phyloP scores from a whole-genome alignment of 768 basidiomycete species.

The Nidularia pulvinata region DNA sequence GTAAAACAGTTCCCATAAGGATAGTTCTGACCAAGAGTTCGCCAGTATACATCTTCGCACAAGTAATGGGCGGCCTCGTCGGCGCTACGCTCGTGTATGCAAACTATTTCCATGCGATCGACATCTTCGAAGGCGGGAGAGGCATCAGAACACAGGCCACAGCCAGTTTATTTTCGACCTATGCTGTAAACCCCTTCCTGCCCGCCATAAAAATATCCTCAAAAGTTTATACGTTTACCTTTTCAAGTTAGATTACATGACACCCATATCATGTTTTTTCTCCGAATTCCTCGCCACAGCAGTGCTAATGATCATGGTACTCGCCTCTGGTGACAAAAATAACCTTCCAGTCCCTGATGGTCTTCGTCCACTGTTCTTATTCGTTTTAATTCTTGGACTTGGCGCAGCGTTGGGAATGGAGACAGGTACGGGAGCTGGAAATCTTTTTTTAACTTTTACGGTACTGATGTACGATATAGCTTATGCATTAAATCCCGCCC shows the following conservation, averaged over 20 bases:
- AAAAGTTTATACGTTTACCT: background rate
- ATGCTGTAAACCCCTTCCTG: slow-evolving; percentile 41
- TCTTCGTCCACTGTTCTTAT: slow-evolving; percentile 53
- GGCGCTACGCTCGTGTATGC: slow-evolving; percentile 64
- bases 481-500: slow-evolving; percentile 34
- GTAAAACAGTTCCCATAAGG: too few species aligned
- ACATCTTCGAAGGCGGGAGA: slow-evolving; percentile 57
- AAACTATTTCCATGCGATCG: slow-evolving; percentile 70
- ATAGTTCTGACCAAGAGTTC: too few species aligned
- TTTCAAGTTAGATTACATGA: slow-evolving; percentile 27
- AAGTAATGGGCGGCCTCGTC: slow-evolving; percentile 59
- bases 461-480: slow-evolving; percentile 10
- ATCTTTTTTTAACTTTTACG: background rate
- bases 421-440: slow-evolving; percentile 27
- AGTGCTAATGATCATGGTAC: slow-evolving; percentile 52
- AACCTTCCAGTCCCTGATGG: slow-evolving; percentile 50
- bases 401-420: slow-evolving; percentile 60
- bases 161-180: slow-evolving; percentile 59
- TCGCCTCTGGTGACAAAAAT: slow-evolving; percentile 49
- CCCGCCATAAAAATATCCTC: background rate
- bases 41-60: slow-evolving; percentile 53
- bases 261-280: slow-evolving; percentile 37
- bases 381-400: slow-evolving; percentile 56
- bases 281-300: slow-evolving; percentile 58
- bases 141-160: slow-evolving; percentile 53